A percentile compares a stretch with the other conserved stretches of the same genome.
phyloP scores from a whole-genome alignment of 371 early-diverging fungal species.

The Zopfochytrium polystomum region DNA sequence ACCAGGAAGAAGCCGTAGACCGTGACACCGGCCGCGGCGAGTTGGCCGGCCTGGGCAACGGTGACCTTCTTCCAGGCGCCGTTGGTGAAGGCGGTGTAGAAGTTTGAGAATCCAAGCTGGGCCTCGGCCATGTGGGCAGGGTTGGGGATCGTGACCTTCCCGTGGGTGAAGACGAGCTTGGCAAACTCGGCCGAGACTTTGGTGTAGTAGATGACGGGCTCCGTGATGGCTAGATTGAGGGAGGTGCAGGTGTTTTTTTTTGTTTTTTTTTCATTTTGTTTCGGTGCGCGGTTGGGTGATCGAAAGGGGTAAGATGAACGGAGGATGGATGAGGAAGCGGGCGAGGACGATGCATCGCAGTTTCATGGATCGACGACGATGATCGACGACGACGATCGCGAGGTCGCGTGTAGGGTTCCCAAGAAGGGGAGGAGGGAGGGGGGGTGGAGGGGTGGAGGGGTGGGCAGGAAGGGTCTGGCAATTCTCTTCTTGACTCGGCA shows the following conservation, averaged over 20 bases:
- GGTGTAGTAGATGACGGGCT: conserved; percentile 43
- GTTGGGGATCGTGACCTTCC: conserved; percentile 41
- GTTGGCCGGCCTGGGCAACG: conserved; percentile 34
- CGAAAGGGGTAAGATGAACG: conserved; percentile 6
- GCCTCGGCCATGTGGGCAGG: conserved; percentile 37
- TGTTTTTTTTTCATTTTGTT: too few species aligned
- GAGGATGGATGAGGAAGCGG: too few species aligned
- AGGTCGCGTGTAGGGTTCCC: too few species aligned
- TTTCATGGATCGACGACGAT: too few species aligned
- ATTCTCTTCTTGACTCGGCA: too few species aligned
- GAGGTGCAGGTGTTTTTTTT: too few species aligned
- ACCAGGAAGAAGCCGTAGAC: conserved; percentile 52
- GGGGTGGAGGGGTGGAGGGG: too few species aligned
- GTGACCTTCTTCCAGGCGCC: conserved; percentile 57
- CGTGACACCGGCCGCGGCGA: conserved; percentile 41
- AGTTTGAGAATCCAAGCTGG: conserved; percentile 41
- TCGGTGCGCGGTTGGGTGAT: not conserved
- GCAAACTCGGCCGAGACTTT: conserved; percentile 42
- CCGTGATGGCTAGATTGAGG: conserved; percentile 31
- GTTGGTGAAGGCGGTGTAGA: conserved; percentile 40
- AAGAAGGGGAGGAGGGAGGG: too few species aligned
- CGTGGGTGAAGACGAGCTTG: conserved; percentile 42
- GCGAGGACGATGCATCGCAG: too few species aligned
- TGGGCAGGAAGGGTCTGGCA: too few species aligned
- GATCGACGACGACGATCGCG: too few species aligned